Conservation (phyloP, 2,329 filamentous ascomycete species). For the Fusarium begoniae region DNA sequence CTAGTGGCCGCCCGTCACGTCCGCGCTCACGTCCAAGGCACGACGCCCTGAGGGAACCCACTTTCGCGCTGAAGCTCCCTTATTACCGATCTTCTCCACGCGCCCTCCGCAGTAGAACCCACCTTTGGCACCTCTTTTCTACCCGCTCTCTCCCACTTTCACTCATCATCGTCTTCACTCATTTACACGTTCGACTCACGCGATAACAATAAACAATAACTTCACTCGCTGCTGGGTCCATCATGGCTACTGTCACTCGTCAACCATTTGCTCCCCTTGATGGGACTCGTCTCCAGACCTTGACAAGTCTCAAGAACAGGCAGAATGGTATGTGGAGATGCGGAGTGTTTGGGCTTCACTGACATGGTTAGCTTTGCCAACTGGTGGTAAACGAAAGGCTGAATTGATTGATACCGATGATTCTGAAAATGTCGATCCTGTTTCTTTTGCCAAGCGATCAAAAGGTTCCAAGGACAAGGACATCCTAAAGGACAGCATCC, state of each 20-base stretch:
- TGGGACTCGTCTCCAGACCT: slow-evolving; percentile 72
- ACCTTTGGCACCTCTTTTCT: slow-evolving; percentile 33
- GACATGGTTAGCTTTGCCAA: slow-evolving; percentile 51
- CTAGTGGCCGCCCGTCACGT: slow-evolving; percentile 5
- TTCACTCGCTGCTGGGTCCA: slow-evolving; percentile 4
- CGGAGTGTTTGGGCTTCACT: slow-evolving; percentile 11
- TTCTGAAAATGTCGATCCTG: slow-evolving; percentile 70
- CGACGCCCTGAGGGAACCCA: slow-evolving; percentile 17
- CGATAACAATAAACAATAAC: slow-evolving; percentile 29
- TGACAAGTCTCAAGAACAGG: slow-evolving; percentile 81
- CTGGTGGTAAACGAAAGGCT: slow-evolving; percentile 67
- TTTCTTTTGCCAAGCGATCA: slow-evolving; percentile 65
- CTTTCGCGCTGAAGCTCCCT: slow-evolving; percentile 29
- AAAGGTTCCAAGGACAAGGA: slow-evolving; percentile 54
- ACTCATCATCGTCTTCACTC: slow-evolving; percentile 5
- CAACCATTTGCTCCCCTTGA: slow-evolving; percentile 82
- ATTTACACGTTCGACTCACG: slow-evolving; percentile 25
- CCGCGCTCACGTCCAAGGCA: slow-evolving; percentile 25
- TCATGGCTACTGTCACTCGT: slow-evolving; percentile 67
- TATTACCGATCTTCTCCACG: slow-evolving; percentile 35
- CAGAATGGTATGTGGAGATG: slow-evolving; percentile 70
- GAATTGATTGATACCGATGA: slow-evolving; percentile 62
- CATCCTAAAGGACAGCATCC: slow-evolving; percentile 50
- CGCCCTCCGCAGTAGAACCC: slow-evolving; percentile 35
- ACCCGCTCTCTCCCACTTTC: slow-evolving; percentile 31